Evolutionary conservation across 2,329 filamentous ascomycete species (phyloP), one percentile per base, ranked within the genome.

Genomic region (Lasiodiplodia hormozganensis): DNA sequence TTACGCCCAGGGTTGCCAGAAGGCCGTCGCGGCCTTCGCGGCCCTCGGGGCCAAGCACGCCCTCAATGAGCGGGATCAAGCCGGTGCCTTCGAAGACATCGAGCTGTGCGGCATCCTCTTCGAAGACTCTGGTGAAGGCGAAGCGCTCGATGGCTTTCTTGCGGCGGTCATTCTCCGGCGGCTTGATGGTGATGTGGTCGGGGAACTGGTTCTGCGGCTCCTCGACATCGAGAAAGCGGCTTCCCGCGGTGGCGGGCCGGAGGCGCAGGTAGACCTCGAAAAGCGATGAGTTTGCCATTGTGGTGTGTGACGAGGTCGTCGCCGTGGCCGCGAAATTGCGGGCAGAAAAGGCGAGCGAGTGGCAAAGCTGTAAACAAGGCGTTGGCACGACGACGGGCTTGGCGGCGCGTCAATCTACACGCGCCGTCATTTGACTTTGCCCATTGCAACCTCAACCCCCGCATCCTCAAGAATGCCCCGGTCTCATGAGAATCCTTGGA

Each of bases 181-280:
- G 82, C 65, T 82, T 81, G 73, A 85, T 84, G 7, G 84, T 86
- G 71, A 86, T 84, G 73, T 86, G 84, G 18, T 82, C 85, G 1
- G 83, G 80, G 57, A 79, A 76, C 60, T 75, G 72, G 34, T 74
- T 72, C 23, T 77, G 76, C 49, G 74, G 74, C 23, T 79, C 76
- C 77, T 97, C 94, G 62, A 97, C 92, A 8, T 89, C 87, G 56
- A 98, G 85, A 77, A 96, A 97, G 64, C 92, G 89, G 69, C 94
- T 90, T 23, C 76, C 74, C 68, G 76, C 76, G 54, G 70, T 69
- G 2, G 82, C 82, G 2, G 84, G 84, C 54, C 84, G 90, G 60
- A 98, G 84, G 60, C 95, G 92, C 51, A 98, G 86, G 77, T 92
- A 97, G 68, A 98, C 95, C 81, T 97, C 91, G 78, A 98, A 98